Evolutionary conservation across 257 asterid species (phyloP).

Genomic region (Nicotiana paniculata): DNA sequence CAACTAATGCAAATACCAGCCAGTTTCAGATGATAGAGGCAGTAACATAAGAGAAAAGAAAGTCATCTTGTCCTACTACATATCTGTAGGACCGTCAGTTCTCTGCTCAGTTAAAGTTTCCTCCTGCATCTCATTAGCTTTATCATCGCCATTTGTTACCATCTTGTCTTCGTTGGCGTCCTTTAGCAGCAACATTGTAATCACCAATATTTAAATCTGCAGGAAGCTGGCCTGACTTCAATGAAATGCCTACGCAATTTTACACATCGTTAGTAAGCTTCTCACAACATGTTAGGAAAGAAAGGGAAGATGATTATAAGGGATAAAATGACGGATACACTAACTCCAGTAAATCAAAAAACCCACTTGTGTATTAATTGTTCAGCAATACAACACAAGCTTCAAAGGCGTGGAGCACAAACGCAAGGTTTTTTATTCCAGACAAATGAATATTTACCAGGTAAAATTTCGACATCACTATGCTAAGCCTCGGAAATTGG

Average conservation of each 20-base stretch:
- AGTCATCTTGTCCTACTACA: constrained; percentile 54
- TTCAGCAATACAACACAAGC: constrained; percentile 26
- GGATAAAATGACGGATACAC: background rate
- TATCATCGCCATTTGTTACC: constrained; percentile 38
- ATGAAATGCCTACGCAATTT: constrained; percentile 43
- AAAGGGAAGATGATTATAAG: background rate
- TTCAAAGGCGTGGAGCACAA: background rate
- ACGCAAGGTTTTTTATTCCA: background rate
- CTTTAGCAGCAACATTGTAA: constrained; percentile 25
- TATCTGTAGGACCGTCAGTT: constrained; percentile 51
- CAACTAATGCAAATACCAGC: background rate
- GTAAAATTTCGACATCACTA: background rate
- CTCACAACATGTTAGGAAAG: background rate
- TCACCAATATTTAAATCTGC: constrained; percentile 54
- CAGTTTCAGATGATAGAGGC: background rate
- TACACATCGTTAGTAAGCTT: constrained; percentile 3
- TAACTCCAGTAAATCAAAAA: background rate
- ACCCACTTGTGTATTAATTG: constrained; percentile 41
- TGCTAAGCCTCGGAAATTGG: background rate
- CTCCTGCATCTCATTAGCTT: constrained; percentile 28
- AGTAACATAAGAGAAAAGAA: background rate
- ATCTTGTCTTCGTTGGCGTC: constrained; percentile 45
- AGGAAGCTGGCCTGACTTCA: constrained; percentile 90
- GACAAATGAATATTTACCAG: background rate
- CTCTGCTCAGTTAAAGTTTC: constrained; percentile 37